phyloP scores from a whole-genome alignment of 257 asterid genomes.

The Knoxia roxburghii region DNA sequence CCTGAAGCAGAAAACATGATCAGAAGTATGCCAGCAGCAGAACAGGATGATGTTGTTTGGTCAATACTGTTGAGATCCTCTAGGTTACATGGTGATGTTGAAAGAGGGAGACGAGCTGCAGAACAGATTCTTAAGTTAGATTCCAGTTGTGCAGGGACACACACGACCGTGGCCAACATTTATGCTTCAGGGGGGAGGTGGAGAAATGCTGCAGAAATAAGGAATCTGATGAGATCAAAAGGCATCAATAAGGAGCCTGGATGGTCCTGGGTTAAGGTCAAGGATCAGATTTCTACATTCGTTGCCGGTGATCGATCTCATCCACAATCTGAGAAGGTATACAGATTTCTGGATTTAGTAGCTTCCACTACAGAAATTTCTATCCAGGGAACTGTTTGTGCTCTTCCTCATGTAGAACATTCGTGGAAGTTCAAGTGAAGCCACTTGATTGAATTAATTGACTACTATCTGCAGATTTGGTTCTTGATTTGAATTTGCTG shows the following conservation, averaged over 20 bases:
- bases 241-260: conserved; percentile 88
- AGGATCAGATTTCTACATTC: conserved; percentile 55
- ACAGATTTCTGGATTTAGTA: conserved; percentile 44
- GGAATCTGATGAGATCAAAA: conserved; percentile 73
- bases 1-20: conserved; percentile 73
- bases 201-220: conserved; percentile 68
- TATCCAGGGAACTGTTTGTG: conserved; percentile 29
- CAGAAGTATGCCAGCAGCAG: conserved; percentile 65
- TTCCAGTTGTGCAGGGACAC: conserved; percentile 79
- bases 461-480: not conserved
- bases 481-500: not conserved
- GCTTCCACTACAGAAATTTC: conserved; percentile 32
- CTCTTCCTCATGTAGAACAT: conserved; percentile 7
- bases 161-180: conserved; percentile 66
- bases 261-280: conserved; percentile 81
- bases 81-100: conserved; percentile 63
- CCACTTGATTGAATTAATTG: not conserved
- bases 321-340: conserved; percentile 44
- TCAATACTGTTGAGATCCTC: conserved; percentile 74
- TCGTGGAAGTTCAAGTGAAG: conserved; percentile 5
- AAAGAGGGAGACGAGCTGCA: conserved; percentile 65
- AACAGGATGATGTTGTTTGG: conserved; percentile 79
- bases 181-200: conserved; percentile 73
- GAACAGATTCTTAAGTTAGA: conserved; percentile 54
- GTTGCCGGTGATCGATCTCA: conserved; percentile 65